Evolutionary conservation across 257 asterid genomes (phyloP), one percentile per base, ranked within the genome.

Genomic region (Verbascum thapsus): DNA sequence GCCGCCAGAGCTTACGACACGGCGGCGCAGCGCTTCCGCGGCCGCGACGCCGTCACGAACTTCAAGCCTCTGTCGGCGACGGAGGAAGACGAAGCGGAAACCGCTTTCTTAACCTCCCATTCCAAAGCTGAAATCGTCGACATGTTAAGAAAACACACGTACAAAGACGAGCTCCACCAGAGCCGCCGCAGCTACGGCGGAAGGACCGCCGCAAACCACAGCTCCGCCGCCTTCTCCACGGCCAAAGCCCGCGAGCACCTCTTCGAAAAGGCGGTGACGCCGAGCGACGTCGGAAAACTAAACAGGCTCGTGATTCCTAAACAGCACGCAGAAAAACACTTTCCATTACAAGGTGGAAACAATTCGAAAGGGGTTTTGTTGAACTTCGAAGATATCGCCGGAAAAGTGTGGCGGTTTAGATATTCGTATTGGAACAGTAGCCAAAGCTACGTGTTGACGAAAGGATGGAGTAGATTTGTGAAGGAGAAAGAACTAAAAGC

Each of bases 391-490:
- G 94, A 85, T 26, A 19, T 58, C 13, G 71, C 70, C 0, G 94
- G 94, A 0, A 85, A 82, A 26, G 87, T 80, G 2, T 85, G 94
- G 94, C 53, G 94, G 64, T 85, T 85, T 10, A 59, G 94, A 6
- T 85, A 85, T 37, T 82, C 90, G 1, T 85, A 85, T 62, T 85
- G 92, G 92, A 85, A 81, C 11, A 85, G 92, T 17, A 85, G 92
- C 61, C 92, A 85, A 47, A 85, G 92, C 70, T 85, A 85, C 18
- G 92, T 85, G n/a, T 7, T 85, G 26, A 85, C 90, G 0, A 85
- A 85, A 15, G 94, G 94, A 0, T 85, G 94, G 94, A 85, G 90
- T 66, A 59, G 94, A n/a, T 85, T 78, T 32, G 94, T 85, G 4
- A 85, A 83, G 84, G 94, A 85, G 67, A 83, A 83, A 69, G 61